Conservation (phyloP, 2,329 filamentous ascomycete species). For the Sarocladium kiliense region DNA sequence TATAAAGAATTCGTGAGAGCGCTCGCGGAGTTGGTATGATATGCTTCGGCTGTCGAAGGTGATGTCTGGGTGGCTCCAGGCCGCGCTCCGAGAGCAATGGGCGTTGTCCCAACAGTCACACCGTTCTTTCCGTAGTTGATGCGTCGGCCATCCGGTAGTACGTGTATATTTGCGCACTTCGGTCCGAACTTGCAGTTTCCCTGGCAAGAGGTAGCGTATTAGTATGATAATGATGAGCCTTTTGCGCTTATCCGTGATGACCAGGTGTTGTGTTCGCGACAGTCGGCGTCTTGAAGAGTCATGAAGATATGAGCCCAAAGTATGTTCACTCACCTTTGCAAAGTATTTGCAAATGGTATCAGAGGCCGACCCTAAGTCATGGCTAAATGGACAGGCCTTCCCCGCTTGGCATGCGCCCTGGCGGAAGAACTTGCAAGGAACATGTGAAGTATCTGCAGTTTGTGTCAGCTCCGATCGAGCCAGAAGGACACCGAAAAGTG, state of each 20-base stretch:
- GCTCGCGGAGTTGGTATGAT: slow-evolving; percentile 41
- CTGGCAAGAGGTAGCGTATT: slow-evolving; percentile 36
- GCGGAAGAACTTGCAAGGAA: slow-evolving; percentile 99
- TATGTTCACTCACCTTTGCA: slow-evolving; percentile 76
- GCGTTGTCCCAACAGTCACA: slow-evolving; percentile 56
- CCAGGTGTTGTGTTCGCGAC: neutral
- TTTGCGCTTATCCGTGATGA: neutral
- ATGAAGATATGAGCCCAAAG: too few relatives aligned
- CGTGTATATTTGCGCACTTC: slow-evolving; percentile 95
- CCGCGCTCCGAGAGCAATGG: slow-evolving; percentile 46
- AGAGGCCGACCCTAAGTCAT: slow-evolving; percentile 78
- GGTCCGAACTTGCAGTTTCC: slow-evolving; percentile 99
- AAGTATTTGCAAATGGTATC: slow-evolving; percentile 99
- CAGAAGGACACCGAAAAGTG: neutral
- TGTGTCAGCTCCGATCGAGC: neutral
- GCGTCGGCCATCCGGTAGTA: slow-evolving; percentile 86
- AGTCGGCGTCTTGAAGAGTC: neutral
- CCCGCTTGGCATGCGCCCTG: slow-evolving; percentile 95
- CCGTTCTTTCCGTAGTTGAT: slow-evolving; percentile 75
- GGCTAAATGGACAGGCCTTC: slow-evolving; percentile 91
- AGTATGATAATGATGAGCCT: neutral
- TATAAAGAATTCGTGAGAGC: slow-evolving; percentile 59
- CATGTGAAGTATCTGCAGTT: slow-evolving; percentile 81
- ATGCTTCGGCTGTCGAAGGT: neutral
- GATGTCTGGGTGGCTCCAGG: neutral